A percentile compares a stretch with the other conserved stretches of the same genome.
Conservation (phyloP, 2,329 filamentous ascomycete species). For the Nectriaceae sp. region DNA sequence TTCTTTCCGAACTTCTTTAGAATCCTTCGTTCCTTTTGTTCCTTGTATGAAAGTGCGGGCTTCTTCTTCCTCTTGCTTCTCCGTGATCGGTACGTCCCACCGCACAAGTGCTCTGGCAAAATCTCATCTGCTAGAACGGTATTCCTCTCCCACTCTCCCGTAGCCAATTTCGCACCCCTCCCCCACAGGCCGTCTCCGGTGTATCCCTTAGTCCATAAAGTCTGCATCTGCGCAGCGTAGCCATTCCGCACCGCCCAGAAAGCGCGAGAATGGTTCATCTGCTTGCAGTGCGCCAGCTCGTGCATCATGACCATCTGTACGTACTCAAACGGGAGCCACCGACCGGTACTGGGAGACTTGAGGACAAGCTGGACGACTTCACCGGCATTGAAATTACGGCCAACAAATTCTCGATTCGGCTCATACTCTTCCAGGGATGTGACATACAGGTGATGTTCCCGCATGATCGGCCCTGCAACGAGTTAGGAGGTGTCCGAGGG, state of each 20-base stretch:
- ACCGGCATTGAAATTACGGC: slow-evolving; percentile 87
- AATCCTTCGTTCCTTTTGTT: slow-evolving; percentile 72
- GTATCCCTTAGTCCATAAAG: slow-evolving; percentile 69
- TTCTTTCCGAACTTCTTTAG: slow-evolving; percentile 75
- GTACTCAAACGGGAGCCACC: slow-evolving; percentile 80
- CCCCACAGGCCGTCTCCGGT: slow-evolving; percentile 86
- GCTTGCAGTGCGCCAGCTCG: slow-evolving; percentile 83
- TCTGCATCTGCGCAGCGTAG: slow-evolving; percentile 71
- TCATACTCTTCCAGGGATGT: slow-evolving; percentile 79
- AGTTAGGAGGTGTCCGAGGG: background rate
- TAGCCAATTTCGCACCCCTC: slow-evolving; percentile 62
- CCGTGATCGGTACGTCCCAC: slow-evolving; percentile 72
- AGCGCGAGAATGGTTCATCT: slow-evolving; percentile 84
- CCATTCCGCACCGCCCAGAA: slow-evolving; percentile 81
- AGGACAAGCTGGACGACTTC: slow-evolving; percentile 86
- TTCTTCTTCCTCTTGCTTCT: slow-evolving; percentile 58
- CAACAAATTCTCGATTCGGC: slow-evolving; percentile 79
- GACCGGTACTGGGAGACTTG: slow-evolving; percentile 61
- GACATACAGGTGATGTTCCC: slow-evolving; percentile 62
- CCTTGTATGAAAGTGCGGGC: slow-evolving; percentile 63
- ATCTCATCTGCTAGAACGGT: slow-evolving; percentile 54
- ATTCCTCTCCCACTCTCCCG: slow-evolving; percentile 60
- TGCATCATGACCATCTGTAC: slow-evolving; percentile 98
- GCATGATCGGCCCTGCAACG: slow-evolving; percentile 65
- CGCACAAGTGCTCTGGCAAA: slow-evolving; percentile 74